Evolutionary conservation across 1,284 basidiomycete species (phyloP).

Genomic region (Neolentinus lepideus): DNA sequence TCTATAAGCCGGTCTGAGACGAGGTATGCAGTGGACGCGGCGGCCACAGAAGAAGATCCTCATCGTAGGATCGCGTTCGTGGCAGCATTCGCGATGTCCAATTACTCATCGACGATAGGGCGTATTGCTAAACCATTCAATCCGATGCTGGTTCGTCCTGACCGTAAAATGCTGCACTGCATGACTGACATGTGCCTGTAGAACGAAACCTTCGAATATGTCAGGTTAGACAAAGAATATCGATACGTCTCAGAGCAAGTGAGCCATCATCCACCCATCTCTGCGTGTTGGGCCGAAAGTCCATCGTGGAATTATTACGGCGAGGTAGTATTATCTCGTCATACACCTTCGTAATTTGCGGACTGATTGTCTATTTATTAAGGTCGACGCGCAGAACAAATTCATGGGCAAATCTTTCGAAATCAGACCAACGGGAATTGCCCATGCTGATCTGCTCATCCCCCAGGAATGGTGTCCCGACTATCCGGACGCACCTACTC

Average conservation of each 20-base stretch:
- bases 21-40: slow-evolving; percentile 88
- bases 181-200: slow-evolving; percentile 19
- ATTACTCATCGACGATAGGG: slow-evolving; percentile 94
- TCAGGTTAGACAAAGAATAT: slow-evolving; percentile 81
- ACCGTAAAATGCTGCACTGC: background rate
- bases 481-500: slow-evolving; percentile 47
- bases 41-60: slow-evolving; percentile 72
- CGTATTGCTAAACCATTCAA: slow-evolving; percentile 96
- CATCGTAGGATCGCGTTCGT: slow-evolving; percentile 88
- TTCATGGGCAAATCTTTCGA: slow-evolving; percentile 97
- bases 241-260: slow-evolving; percentile 95
- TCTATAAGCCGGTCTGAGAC: too few relatives aligned
- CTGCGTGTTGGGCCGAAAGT: slow-evolving; percentile 93
- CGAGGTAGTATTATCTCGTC: slow-evolving; percentile 42
- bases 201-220: slow-evolving; percentile 94
- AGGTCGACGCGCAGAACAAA: slow-evolving; percentile 90
- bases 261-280: slow-evolving; percentile 94
- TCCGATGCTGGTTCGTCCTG: slow-evolving; percentile 68
- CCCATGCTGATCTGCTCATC: slow-evolving; percentile 82
- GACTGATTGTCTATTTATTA: background rate
- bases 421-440: slow-evolving; percentile 91
- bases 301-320: slow-evolving; percentile 91
- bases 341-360: slow-evolving; percentile 4
- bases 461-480: slow-evolving; percentile 55
- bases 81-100: slow-evolving; percentile 96